A percentile compares a stretch with the other conserved stretches of the same genome.
These are phyloP conservation scores for Alternaria sp. DNA, from an alignment of 2,329 filamentous ascomycete genomes.

Conservation along the genomic window DNA sequence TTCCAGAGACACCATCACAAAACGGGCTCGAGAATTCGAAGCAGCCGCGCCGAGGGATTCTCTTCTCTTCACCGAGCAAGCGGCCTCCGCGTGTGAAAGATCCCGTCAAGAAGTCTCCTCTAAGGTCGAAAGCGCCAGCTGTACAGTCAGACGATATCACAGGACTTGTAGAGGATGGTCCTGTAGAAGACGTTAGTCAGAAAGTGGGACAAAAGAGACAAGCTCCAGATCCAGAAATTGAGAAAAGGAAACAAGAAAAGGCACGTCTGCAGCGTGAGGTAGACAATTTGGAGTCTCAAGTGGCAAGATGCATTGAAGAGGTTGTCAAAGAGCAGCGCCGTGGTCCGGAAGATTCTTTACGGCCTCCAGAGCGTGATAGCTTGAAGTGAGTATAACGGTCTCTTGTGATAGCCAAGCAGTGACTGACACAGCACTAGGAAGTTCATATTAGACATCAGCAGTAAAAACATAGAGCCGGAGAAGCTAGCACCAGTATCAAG, in stretches of 20 bases:
- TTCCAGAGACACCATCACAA: constrained; percentile 36
- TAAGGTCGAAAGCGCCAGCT: constrained; percentile 24
- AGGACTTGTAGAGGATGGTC: constrained; percentile 23
- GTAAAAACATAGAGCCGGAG: constrained; percentile 28
- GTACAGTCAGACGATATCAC: constrained; percentile 25
- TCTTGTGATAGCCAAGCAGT: neutral
- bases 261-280: constrained; percentile 41
- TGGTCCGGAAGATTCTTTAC: constrained; percentile 20
- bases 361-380: constrained; percentile 33
- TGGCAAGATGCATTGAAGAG: constrained; percentile 40
- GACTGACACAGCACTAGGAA: constrained; percentile 30
- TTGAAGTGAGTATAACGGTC: constrained; percentile 30
- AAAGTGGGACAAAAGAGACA: constrained; percentile 13
- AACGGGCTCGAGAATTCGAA: constrained; percentile 26
- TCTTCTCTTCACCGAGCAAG: constrained; percentile 48
- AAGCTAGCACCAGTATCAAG: constrained; percentile 40
- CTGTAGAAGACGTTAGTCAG: constrained; percentile 1
- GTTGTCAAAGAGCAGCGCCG: constrained; percentile 40
- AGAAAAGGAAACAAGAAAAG: constrained; percentile 44
- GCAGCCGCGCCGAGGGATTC: constrained; percentile 32
- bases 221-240: constrained; percentile 35
- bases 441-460: constrained; percentile 36
- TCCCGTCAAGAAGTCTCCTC: constrained; percentile 26
- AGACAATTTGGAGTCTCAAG: constrained; percentile 44
- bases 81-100: constrained; percentile 34